A percentile compares a stretch with the other conserved stretches of the same genome.
Conservation (phyloP, 139 green algal genomes). For the Picochlorum sp. region DNA sequence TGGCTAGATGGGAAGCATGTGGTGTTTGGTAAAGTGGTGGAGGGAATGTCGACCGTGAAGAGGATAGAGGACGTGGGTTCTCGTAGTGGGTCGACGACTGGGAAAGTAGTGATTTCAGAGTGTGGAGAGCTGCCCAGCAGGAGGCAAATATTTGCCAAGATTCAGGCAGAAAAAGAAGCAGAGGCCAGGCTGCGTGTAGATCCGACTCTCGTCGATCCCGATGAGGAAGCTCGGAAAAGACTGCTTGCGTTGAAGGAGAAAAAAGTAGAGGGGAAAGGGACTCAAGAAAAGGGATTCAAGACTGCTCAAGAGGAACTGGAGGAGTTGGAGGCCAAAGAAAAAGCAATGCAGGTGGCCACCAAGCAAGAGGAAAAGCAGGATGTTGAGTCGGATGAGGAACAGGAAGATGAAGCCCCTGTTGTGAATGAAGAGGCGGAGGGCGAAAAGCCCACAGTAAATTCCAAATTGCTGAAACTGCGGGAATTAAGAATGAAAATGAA, state of each 20-base stretch:
- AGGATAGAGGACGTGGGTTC: constrained; percentile 59
- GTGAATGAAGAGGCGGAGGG: neutral
- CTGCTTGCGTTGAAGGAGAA: constrained; percentile 33
- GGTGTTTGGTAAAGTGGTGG: constrained; percentile 75
- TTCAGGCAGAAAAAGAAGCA: constrained; percentile 29
- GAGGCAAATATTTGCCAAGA: constrained; percentile 49
- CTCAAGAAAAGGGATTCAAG: constrained; percentile 4
- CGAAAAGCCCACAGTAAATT: constrained; percentile 37
- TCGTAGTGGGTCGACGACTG: constrained; percentile 32
- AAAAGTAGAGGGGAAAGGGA: neutral
- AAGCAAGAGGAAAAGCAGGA: neutral
- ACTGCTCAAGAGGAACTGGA: constrained; percentile 40
- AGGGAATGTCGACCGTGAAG: constrained; percentile 68
- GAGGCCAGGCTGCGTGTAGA: constrained; percentile 55
- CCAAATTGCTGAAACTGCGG: constrained; percentile 75
- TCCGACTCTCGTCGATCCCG: constrained; percentile 35
- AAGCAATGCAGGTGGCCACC: neutral
- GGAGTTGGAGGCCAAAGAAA: constrained; percentile 17
- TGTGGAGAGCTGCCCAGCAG: constrained; percentile 55
- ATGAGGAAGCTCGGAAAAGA: constrained; percentile 42
- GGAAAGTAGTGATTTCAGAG: constrained; percentile 36
- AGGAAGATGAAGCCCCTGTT: neutral
- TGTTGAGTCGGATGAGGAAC: neutral
- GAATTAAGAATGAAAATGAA: constrained; percentile 72
- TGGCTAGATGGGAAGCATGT: constrained; percentile 91